Base-by-base conservation (phyloP, 768 basidiomycete genomes). In the Suillus fuscotomentosus region DNA sequence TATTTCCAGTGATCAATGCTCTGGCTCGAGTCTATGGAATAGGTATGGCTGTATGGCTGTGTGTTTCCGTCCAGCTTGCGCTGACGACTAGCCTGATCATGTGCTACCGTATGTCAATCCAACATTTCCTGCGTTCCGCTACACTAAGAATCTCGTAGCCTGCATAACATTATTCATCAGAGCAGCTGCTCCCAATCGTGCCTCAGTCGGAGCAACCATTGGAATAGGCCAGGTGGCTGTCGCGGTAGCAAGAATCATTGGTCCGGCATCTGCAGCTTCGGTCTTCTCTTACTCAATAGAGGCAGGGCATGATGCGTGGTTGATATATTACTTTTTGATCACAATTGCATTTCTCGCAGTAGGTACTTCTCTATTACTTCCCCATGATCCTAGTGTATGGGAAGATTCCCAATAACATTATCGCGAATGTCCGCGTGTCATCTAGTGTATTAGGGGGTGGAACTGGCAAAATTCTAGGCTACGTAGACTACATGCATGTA, bases 1-100 rank as follows among this genome's bases (percentile, higher is more conserved):
- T 72, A 31, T 80, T 80, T 63, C 79, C 78, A 9, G 5, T 72
- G 39, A 72, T 75, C 9, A 73, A 66, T 60, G 64, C 67, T 64
- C 65, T 77, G 34, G 74, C 75, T 39, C 67, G 56, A 54, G 61
- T 63, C 24, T 67, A 69, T 31, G 66, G 69, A 9, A 65, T 74
- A 27, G 62, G 31, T 20, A 67, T 67, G 65, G 36, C 65, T 0
- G 68, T 73, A 20, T 81, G 78, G 76, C 11, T 69, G 2, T 38
- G 67, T 10, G 68, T 80, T 54, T 15, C 68, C 4, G 51, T 67
- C 34, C 77, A 78, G 24, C 69, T 72, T 7, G 60, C 38, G 9
- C 53, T 77, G 31, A 66, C 67, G 24, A 38, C 62, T 31, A 20
- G 70, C 31, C 56, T 73, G 66, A 67, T 69, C 41, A 75, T 79